Conservation (phyloP, 345 rosid species). For the Clarkia xantiana region DNA sequence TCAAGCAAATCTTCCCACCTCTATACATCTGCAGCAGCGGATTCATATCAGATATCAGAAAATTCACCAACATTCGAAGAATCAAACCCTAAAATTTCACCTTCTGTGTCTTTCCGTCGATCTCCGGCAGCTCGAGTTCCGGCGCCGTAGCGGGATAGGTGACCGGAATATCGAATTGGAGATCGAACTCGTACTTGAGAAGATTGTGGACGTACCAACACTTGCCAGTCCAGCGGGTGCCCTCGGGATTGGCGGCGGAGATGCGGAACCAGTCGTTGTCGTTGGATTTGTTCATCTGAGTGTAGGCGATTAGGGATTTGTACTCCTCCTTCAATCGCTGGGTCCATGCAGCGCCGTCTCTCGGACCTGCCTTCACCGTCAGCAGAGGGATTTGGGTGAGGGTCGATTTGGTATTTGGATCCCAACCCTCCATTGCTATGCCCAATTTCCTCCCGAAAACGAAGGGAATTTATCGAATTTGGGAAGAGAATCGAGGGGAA, state of each 20-base stretch:
- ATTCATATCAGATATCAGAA: too few species aligned
- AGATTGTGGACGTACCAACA: slow-evolving; percentile 98
- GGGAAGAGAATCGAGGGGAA: too few species aligned
- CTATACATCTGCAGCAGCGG: slow-evolving; percentile 54
- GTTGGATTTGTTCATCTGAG: slow-evolving; percentile 97
- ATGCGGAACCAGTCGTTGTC: slow-evolving; percentile 98
- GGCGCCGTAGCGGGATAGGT: slow-evolving; percentile 92
- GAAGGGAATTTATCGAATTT: too few species aligned
- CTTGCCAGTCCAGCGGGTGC: slow-evolving; percentile 95
- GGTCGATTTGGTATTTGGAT: slow-evolving; percentile 85
- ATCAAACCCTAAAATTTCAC: slow-evolving; percentile 9
- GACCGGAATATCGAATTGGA: slow-evolving; percentile 83
- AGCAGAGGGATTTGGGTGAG: slow-evolving; percentile 75
- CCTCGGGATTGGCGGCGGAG: slow-evolving; percentile 79
- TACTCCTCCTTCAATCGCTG: slow-evolving; percentile 93
- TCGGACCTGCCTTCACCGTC: slow-evolving; percentile 76
- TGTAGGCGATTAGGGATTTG: slow-evolving; percentile 78
- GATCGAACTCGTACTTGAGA: slow-evolving; percentile 91
- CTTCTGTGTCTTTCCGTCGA: slow-evolving; percentile 96
- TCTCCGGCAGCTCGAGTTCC: slow-evolving; percentile 79
- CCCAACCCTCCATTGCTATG: slow-evolving; percentile 73
- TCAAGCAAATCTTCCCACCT: slow-evolving; percentile 98
- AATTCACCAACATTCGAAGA: neutral
- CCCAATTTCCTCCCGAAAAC: too few species aligned
- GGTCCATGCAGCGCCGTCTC: slow-evolving; percentile 82